Base-by-base conservation (phyloP, 495 filamentous ascomycete genomes). In the Penicillium steckii region DNA sequence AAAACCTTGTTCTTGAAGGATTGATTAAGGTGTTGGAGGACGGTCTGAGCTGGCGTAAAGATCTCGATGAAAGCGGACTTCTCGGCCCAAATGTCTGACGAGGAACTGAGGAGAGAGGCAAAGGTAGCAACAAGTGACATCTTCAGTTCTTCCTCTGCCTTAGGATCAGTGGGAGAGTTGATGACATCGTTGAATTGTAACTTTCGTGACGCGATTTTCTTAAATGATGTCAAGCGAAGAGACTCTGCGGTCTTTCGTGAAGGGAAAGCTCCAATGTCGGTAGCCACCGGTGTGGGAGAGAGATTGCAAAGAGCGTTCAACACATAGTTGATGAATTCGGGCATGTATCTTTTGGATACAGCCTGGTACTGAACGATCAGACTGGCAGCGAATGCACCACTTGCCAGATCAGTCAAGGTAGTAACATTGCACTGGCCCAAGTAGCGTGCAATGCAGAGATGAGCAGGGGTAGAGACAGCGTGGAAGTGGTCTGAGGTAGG, bases 401-500 rank as follows among this genome's bases (percentile, higher is more conserved):
- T 86, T 8, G 81, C 79, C 32, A 90, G 80, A 53, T 91, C 87
- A 21, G 74, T 61, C 4, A 90, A 68, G 2, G 68, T 67, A 33
- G 80, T 77, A 0, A 89, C 87, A 23, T 83, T 73, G 43, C 82
- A 88, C 57, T 95, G 84, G 0, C 85, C 89, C n/a, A 98, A 76
- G 63, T 88, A 97, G 41, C 88, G 80, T 24, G 82, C 80, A 66
- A 97, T 87, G 44, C 65, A 81, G 6, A 97, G 80, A 62, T 89
- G 87, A 1, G 93, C 88, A 0, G 94, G 94, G 4, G 94, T 97
- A 42, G 88, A 84, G 13, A 97, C 87, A 48, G 91, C 86, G 57
- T 97, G 94, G 68, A 97, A 97, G 67, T 96, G 90, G 70, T 99
- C 94, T 0, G 90, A 95, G 0, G 95, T 96, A 4, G 95, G 91